Percentiles rank a stretch among this genome's conserved stretches.
These are phyloP conservation scores for Xylariaceae sp. DNA, from an alignment of 2,329 filamentous ascomycete genomes.

Conservation along the genomic window DNA sequence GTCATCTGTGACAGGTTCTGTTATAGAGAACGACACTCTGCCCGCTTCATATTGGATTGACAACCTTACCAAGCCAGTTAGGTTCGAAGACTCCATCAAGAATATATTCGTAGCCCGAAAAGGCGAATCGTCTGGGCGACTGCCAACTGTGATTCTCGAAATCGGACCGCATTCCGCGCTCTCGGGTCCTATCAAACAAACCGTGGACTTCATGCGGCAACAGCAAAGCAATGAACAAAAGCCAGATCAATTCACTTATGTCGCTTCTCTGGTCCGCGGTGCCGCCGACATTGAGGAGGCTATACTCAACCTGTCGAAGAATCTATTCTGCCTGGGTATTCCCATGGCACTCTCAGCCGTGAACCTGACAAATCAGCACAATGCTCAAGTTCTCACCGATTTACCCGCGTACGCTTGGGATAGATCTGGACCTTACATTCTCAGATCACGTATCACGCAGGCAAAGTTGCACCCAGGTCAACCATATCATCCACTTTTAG, in stretches of 20 bases:
- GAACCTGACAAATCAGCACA: constrained; percentile 9
- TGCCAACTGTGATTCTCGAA: constrained; percentile 19
- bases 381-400: constrained; percentile 10
- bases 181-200: constrained; percentile 22
- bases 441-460: constrained; percentile 5
- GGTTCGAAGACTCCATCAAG: constrained; percentile 19
- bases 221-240: constrained; percentile 5
- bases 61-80: constrained; percentile 31
- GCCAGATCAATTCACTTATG: constrained; percentile 12
- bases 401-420: constrained; percentile 20
- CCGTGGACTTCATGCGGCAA: constrained; percentile 8
- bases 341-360: constrained; percentile 5
- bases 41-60: constrained; percentile 30
- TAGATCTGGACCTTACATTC: constrained; percentile 6
- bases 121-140: not conserved
- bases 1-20: constrained; percentile 21
- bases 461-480: constrained; percentile 9
- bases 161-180: constrained; percentile 29
- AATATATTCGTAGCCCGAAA: constrained; percentile 5
- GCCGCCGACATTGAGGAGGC: not conserved
- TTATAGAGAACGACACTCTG: constrained; percentile 12
- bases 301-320: constrained; percentile 5
- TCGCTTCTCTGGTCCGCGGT: constrained; percentile 11
- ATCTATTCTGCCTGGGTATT: constrained; percentile 8
- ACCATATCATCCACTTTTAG: constrained; percentile 9